Conservation (phyloP, 73 alveolate species). For the Paramecium tetraurelia region DNA sequence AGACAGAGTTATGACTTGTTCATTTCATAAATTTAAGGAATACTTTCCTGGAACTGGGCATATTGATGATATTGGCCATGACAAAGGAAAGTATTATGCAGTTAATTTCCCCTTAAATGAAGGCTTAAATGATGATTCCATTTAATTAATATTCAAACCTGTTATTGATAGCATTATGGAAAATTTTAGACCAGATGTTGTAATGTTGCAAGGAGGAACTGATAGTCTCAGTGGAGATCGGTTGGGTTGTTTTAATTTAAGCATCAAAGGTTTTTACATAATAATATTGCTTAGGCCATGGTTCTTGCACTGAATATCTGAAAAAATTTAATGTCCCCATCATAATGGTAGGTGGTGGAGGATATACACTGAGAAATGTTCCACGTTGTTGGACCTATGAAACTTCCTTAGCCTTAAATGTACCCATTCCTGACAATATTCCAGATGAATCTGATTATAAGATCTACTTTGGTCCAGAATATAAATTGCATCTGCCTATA, state of each 20-base stretch:
- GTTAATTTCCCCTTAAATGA: constrained; percentile 95
- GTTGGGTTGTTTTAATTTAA: constrained; percentile 94
- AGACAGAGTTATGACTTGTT: constrained; percentile 95
- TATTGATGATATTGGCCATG: constrained; percentile 94
- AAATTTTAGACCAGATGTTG: constrained; percentile 77
- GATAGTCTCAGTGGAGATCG: constrained; percentile 97
- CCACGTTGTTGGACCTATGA: constrained; percentile 98
- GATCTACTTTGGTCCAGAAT: constrained; percentile 94
- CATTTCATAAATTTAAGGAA: constrained; percentile 97
- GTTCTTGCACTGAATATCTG: constrained; percentile 82
- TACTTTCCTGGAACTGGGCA: constrained; percentile 99
- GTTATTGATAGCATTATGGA: constrained; percentile 86
- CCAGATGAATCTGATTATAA: constrained; percentile 83
- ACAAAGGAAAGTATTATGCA: constrained; percentile 93
- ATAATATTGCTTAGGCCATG: constrained; percentile 80
- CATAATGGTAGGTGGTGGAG: constrained; percentile 97
- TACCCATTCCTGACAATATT: constrained; percentile 83
- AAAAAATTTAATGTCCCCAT: constrained; percentile 89
- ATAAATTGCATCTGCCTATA: constrained; percentile 89
- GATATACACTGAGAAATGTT: constrained; percentile 97
- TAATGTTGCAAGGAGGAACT: constrained; percentile 63
- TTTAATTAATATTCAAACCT: constrained; percentile 82
- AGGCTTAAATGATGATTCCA: constrained; percentile 95
- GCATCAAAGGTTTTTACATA: constrained; percentile 67
- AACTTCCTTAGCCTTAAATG: constrained; percentile 82